phyloP scores from a whole-genome alignment of 2,329 filamentous ascomycete genomes.

The Polytolypa hystricis region DNA sequence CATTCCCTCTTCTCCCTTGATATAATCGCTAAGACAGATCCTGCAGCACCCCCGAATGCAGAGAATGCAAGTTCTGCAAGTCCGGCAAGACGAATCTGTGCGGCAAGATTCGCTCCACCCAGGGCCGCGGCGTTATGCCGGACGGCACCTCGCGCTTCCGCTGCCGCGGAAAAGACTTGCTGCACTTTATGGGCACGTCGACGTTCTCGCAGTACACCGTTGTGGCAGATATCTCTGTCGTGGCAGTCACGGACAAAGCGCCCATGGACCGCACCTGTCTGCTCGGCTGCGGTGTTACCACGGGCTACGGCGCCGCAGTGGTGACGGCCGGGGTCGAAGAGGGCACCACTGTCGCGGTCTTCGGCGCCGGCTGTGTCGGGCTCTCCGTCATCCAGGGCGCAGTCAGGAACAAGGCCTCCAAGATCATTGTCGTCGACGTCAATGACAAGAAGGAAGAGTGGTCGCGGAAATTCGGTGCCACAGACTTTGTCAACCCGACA shows the following conservation, averaged over 20 bases:
- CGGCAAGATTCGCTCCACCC: conserved; percentile 95
- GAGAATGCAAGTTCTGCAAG: conserved; percentile 99
- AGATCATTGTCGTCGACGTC: conserved; percentile 58
- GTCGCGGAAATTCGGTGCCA: conserved; percentile 89
- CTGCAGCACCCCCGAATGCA: conserved; percentile 85
- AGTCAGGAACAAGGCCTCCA: conserved; percentile 63
- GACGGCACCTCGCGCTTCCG: conserved; percentile 92
- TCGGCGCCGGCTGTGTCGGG: conserved; percentile 92
- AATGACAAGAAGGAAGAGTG: conserved; percentile 88
- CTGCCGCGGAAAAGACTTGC: conserved; percentile 85
- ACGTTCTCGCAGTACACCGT: conserved; percentile 99
- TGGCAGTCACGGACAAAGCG: conserved; percentile 79
- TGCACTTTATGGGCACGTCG: conserved; percentile 98
- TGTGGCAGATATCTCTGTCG: conserved; percentile 95
- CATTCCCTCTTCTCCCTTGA: background rate
- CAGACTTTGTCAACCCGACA: conserved; percentile 89
- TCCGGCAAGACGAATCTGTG: conserved; percentile 99
- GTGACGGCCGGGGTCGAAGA: conserved; percentile 89
- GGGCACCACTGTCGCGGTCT: conserved; percentile 80
- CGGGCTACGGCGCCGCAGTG: conserved; percentile 88
- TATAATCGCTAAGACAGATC: background rate
- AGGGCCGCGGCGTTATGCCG: conserved; percentile 93
- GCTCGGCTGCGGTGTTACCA: conserved; percentile 96
- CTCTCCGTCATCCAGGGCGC: conserved; percentile 91
- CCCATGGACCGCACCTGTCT: conserved; percentile 94